Base-by-base conservation (phyloP, 306 rosid species). In the Clitoria ternatea region DNA sequence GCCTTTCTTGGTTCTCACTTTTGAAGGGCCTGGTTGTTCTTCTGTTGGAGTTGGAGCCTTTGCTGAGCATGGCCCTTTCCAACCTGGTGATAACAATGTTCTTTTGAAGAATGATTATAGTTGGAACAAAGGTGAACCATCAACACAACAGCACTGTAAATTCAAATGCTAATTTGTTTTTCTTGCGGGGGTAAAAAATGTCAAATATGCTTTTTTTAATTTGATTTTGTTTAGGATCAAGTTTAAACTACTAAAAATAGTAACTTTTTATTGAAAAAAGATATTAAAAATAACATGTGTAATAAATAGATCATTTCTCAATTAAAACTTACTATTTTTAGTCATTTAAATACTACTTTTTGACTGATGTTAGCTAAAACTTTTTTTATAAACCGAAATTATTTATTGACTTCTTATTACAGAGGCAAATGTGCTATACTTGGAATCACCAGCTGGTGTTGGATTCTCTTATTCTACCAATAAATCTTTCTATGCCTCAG, bases 381-480 rank as follows among this genome's bases (percentile, higher is more conserved):
- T 4, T 32, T 7, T 3, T 11, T 19, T 10, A 39, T 0, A 56
- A 11, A 22, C 0, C 43, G 8, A 61, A 61, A 20, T 23, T 37
- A 37, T 17, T 37, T 43, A 12, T 5, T 57, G 6, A 13, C n/a
- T 36, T 18, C 50, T 64, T 66, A 15, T 30, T 26, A 1, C 66
- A 89, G 96, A 19, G 72, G 96, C 90, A 33, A 89, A 87, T 42
- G 27, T 89, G 66, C 11, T 89, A 2, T 85, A 89, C 57, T 42
- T 87, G 82, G 96, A 89, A 22, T 80, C 92, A 14, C 92, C 92
- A 0, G 96, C 90, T 7, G 90, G 92, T 44, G 96, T 89, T 85
- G 92, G 96, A 30, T 89, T 89, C 85, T 87, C 96, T 13, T 89
- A 83, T 81, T 85, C 90, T 5, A 27, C 42, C 32, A 85, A 87